These are phyloP conservation scores for Russula abietina DNA, from an alignment of 768 basidiomycete species.

Conservation along the genomic window DNA sequence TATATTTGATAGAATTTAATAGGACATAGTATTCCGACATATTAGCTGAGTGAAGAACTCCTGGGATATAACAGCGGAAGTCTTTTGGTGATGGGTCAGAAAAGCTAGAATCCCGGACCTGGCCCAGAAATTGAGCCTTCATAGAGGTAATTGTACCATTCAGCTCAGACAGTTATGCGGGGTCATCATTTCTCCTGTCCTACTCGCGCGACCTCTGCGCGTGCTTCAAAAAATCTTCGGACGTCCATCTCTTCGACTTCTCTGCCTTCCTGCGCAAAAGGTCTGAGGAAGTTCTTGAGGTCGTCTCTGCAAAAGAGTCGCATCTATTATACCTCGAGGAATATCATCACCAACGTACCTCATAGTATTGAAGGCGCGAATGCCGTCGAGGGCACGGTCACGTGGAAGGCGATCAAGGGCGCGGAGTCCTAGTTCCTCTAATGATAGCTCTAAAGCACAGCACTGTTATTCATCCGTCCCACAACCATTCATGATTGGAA, in stretches of 20 bases:
- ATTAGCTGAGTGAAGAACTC: background rate
- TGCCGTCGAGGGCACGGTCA: slow-evolving; percentile 76
- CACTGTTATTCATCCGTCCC: background rate
- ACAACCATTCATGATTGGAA: background rate
- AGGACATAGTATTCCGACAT: too few relatives aligned
- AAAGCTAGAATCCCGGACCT: background rate
- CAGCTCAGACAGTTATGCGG: too few relatives aligned
- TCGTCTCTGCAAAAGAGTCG: slow-evolving; percentile 47
- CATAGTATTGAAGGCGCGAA: slow-evolving; percentile 79
- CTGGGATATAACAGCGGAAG: background rate
- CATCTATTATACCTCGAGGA: background rate
- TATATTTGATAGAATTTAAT: background rate
- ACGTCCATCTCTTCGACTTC: slow-evolving; percentile 20
- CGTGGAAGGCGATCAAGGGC: slow-evolving; percentile 69
- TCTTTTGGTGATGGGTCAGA: background rate
- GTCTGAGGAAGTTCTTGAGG: slow-evolving; percentile 23
- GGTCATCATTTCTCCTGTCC: background rate
- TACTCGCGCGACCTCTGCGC: slow-evolving; percentile 1
- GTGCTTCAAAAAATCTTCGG: slow-evolving; percentile 19
- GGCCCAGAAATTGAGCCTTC: background rate
- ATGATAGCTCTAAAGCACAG: slow-evolving; percentile 49
- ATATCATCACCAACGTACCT: slow-evolving; percentile 41
- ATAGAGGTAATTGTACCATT: background rate
- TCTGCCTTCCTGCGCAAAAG: slow-evolving; percentile 21
- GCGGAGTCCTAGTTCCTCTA: slow-evolving; percentile 80